These are phyloP conservation scores for Tetrahymena thermophila DNA, from an alignment of 73 alveolate species.

Conservation along the genomic window DNA sequence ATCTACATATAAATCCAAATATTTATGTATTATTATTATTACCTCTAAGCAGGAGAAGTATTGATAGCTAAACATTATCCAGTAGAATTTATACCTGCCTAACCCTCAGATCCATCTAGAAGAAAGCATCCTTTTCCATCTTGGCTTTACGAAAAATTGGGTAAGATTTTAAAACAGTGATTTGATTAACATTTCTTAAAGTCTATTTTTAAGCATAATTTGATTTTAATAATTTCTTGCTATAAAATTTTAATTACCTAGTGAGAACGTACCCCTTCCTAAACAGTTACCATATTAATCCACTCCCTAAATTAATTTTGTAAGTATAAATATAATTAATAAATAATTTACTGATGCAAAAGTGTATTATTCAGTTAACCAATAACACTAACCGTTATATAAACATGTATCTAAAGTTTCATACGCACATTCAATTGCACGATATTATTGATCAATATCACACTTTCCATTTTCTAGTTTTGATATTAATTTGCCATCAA, in stretches of 20 bases:
- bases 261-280: neutral
- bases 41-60: neutral
- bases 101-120: neutral
- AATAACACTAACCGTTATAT: neutral
- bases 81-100: neutral
- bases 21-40: neutral
- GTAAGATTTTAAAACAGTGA: neutral
- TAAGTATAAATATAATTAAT: too few relatives aligned
- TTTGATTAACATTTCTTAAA: neutral
- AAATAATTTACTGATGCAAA: neutral
- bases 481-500: neutral
- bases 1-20: neutral
- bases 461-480: neutral
- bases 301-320: neutral
- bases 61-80: neutral
- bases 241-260: neutral
- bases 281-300: neutral
- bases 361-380: neutral
- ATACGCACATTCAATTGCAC: neutral
- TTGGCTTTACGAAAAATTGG: neutral
- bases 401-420: neutral
- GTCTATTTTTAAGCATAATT: neutral
- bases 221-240: neutral
- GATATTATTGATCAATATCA: neutral
- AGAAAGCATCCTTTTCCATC: neutral